Conservation (phyloP, 164 flowering plant genomes). For the Amborella trichopoda region DNA sequence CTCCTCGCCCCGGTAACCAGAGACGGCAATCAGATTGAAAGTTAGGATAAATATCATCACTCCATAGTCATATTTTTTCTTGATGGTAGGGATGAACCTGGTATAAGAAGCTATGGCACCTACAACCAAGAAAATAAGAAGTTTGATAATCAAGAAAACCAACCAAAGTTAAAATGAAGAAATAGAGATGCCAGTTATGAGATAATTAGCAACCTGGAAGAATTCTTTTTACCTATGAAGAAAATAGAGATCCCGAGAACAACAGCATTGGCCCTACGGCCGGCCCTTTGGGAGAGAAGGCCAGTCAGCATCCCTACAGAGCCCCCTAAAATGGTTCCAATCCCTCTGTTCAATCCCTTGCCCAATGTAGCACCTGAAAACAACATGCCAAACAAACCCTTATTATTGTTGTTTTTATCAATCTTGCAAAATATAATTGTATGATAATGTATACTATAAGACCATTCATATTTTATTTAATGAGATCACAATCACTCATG, state of each 20-base stretch:
- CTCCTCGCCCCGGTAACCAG: conserved; percentile 44
- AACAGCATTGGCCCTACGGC: conserved; percentile 25
- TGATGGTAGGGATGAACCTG: conserved; percentile 45
- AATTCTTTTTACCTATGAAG: conserved; percentile 33
- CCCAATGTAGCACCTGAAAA: conserved; percentile 61
- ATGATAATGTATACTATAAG: too few species aligned
- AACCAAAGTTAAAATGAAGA: not conserved
- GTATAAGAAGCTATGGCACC: conserved; percentile 49
- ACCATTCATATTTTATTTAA: too few species aligned
- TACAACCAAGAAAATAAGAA: conserved; percentile 11
- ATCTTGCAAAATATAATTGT: too few species aligned
- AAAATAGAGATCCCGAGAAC: conserved; percentile 39
- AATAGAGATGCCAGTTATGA: too few species aligned
- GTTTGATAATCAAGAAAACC: not conserved
- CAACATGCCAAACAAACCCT: conserved; percentile 1
- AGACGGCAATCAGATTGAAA: conserved; percentile 62
- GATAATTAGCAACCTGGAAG: too few species aligned
- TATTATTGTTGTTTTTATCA: too few species aligned
- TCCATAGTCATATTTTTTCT: conserved; percentile 66
- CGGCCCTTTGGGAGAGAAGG: conserved; percentile 32
- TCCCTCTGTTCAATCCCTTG: conserved; percentile 68
- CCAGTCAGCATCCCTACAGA: conserved; percentile 54
- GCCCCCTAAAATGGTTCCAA: conserved; percentile 70
- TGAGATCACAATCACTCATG: too few species aligned
- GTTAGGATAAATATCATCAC: conserved; percentile 68